phyloP scores from a whole-genome alignment of 2,329 filamentous ascomycete genomes.

The Penicillium sp. region DNA sequence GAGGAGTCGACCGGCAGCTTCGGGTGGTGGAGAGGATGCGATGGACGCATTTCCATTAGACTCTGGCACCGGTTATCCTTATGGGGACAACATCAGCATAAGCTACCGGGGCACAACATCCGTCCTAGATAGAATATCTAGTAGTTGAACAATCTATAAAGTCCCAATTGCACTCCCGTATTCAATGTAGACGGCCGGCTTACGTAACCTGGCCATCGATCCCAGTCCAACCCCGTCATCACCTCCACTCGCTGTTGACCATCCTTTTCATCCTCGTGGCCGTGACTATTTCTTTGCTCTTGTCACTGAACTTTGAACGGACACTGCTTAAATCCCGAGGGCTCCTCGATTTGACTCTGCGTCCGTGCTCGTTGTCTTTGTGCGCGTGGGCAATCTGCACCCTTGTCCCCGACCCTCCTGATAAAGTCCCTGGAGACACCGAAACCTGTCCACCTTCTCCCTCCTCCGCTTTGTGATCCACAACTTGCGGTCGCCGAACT shows the following conservation, averaged over 20 bases:
- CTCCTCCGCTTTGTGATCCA: neutral
- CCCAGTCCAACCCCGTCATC: slow-evolving; percentile 15
- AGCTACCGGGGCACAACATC: neutral
- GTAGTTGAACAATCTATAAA: neutral
- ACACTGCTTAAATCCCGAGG: neutral
- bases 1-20: slow-evolving; percentile 73
- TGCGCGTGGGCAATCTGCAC: slow-evolving; percentile 2
- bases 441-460: slow-evolving; percentile 1
- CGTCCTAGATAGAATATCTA: neutral
- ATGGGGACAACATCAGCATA: neutral
- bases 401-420: slow-evolving; percentile 9
- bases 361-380: neutral
- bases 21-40: slow-evolving; percentile 78
- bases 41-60: slow-evolving; percentile 85
- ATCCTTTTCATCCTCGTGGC: slow-evolving; percentile 9
- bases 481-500: neutral
- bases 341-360: neutral
- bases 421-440: slow-evolving; percentile 13
- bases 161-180: too few species aligned
- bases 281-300: neutral
- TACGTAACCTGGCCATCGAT: slow-evolving; percentile 17
- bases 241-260: slow-evolving; percentile 16
- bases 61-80: neutral
- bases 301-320: neutral
- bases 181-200: neutral